Base-by-base conservation (phyloP, 495 filamentous ascomycete genomes). In the Tuber melanosporum region DNA sequence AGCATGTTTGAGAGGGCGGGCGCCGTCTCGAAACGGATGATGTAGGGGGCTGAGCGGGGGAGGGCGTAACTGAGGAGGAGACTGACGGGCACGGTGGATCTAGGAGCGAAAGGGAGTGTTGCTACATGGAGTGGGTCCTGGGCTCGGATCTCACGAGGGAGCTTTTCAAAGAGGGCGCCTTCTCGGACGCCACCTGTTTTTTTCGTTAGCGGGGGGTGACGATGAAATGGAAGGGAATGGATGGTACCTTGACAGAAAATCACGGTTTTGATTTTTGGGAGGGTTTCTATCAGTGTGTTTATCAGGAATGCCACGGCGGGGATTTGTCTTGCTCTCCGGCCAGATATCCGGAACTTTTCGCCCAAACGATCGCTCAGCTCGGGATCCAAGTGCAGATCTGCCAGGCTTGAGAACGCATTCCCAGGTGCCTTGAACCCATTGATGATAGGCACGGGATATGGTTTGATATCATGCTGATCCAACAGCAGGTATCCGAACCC, bases 401-500 rank as follows among this genome's bases (percentile, higher is more conserved):
- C 84, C 20, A 90, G 91, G 78, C 89, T 85, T 71, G 86, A 84
- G 78, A 97, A 97, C 26, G 88, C 85, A 26, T 86, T 77, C 41
- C 88, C 89, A 0, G 85, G 84, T 0, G 91, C 92, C 1, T 86
- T 88, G 81, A 95, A 97, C 4, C 94, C 91, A 52, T 95, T 94
- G 84, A 97, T 91, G 71, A 91, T 89, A 0, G 93, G 91, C 22
- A 97, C 92, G 0, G 94, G 94, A 79, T 98, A 98, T 0, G 91
- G 91, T 71, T 89, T 85, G 43, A 91, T 87, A 1, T 86, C 83
- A 71, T 93, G 90, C 71, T 88, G 87, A 82, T 90, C 86, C 88
- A 96, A 91, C 22, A 97, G 85, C 44, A 97, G 87, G 84, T 92
- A 95, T 15, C 94, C 94, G 86, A 95, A 97, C 43, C 94, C 94